phyloP scores from a whole-genome alignment of 2,329 filamentous ascomycete genomes.

The Chalara sp. region DNA sequence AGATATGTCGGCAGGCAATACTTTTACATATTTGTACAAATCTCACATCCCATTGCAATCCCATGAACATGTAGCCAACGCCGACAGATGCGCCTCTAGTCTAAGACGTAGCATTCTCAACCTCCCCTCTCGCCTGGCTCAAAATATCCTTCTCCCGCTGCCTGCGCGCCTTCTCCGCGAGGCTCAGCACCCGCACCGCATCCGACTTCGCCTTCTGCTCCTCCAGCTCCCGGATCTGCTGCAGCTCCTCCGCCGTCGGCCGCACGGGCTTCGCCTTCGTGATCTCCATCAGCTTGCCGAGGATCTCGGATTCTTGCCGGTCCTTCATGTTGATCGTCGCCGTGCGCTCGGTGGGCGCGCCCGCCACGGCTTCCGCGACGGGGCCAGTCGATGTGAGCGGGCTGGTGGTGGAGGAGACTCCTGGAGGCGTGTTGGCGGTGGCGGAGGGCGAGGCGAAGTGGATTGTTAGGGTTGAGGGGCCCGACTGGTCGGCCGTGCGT shows the following conservation, averaged over 20 bases:
- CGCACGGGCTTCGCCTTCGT: constrained; percentile 53
- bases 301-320: constrained; percentile 53
- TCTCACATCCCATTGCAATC: constrained; percentile 1
- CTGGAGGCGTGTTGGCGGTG: constrained; percentile 1
- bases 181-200: constrained; percentile 47
- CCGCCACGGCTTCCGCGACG: constrained; percentile 24
- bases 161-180: constrained; percentile 47
- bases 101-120: not conserved
- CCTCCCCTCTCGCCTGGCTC: constrained; percentile 40
- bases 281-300: constrained; percentile 53
- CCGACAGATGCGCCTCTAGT: not conserved
- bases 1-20: too few species aligned
- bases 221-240: constrained; percentile 50
- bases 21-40: not conserved
- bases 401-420: constrained; percentile 29
- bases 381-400: constrained; percentile 40
- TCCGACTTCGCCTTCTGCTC: constrained; percentile 44
- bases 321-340: constrained; percentile 55
- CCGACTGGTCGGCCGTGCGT: constrained; percentile 54
- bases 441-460: constrained; percentile 42
- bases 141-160: constrained; percentile 56
- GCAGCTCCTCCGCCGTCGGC: constrained; percentile 52
- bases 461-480: constrained; percentile 56
- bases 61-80: not conserved
- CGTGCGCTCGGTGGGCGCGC: constrained; percentile 41